phyloP scores from a whole-genome alignment of 2,329 filamentous ascomycete species.

The Beauveria bassiana region DNA sequence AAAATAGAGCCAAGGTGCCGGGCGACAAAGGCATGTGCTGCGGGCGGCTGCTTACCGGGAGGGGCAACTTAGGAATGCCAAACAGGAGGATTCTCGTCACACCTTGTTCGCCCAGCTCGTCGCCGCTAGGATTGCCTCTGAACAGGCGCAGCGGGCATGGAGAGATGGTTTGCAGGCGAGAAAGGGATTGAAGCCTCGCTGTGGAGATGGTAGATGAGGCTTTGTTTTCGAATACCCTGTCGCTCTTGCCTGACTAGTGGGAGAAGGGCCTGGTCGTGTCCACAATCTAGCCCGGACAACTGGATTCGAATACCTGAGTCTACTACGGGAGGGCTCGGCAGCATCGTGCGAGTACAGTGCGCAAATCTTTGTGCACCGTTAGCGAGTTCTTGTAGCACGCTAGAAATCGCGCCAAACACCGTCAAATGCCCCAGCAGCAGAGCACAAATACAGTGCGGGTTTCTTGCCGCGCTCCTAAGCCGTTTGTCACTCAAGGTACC shows the following conservation, averaged over 20 bases:
- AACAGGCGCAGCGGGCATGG: constrained; percentile 30
- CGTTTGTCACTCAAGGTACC: not conserved
- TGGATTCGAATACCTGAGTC: constrained; percentile 13
- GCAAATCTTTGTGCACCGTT: not conserved
- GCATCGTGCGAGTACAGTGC: not conserved
- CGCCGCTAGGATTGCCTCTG: constrained; percentile 31
- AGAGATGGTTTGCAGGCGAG: constrained; percentile 18
- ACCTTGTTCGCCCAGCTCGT: constrained; percentile 28
- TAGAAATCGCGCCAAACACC: no score
- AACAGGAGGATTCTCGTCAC: constrained; percentile 18
- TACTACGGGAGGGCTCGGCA: not conserved
- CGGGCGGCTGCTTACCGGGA: constrained; percentile 6
- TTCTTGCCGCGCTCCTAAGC: not conserved
- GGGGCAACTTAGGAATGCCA: constrained; percentile 8
- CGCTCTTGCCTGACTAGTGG: constrained; percentile 21
- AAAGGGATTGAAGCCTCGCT: constrained; percentile 20
- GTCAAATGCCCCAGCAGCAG: not conserved
- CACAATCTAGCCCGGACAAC: constrained; percentile 11
- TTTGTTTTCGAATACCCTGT: constrained; percentile 34
- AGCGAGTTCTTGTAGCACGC: not conserved
- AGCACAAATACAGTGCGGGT: not conserved
- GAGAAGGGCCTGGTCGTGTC: constrained; percentile 21
- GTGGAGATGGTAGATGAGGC: constrained; percentile 32
- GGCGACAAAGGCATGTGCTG: constrained; percentile 1
- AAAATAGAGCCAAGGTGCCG: constrained; percentile 6